Percentiles rank a stretch among this genome's conserved stretches.
Evolutionary conservation across 192 early-diverging fungal genomes (phyloP).

Genomic region (Umbelopsis sp.): DNA sequence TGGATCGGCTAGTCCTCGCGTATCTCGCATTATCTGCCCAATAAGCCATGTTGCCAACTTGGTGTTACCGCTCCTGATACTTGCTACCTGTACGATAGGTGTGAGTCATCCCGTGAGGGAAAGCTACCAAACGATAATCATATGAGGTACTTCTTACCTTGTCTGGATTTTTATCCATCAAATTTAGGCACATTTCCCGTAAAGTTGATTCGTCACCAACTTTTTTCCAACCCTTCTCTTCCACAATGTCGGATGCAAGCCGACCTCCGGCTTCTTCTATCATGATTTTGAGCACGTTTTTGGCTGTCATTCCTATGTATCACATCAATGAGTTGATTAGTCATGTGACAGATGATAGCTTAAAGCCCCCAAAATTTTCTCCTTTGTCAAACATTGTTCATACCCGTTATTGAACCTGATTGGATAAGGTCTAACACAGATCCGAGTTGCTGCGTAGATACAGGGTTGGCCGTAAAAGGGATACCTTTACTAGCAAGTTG

Average conservation of each 20-base stretch:
- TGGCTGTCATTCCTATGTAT: conserved; percentile 55
- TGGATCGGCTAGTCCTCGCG: conserved; percentile 80
- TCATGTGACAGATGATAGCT: conserved; percentile 12
- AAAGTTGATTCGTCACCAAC: conserved; percentile 48
- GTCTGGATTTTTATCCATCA: conserved; percentile 44
- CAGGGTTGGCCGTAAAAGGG: conserved; percentile 46
- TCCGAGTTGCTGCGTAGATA: conserved; percentile 58
- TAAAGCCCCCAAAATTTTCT: not conserved
- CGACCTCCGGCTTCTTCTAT: conserved; percentile 59
- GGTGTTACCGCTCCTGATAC: conserved; percentile 63
- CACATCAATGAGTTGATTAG: conserved; percentile 11
- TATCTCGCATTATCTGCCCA: conserved; percentile 79
- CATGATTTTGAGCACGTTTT: conserved; percentile 69
- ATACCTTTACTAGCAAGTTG: conserved; percentile 47
- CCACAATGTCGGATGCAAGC: conserved; percentile 55
- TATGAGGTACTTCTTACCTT: conserved; percentile 35
- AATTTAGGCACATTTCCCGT: conserved; percentile 42
- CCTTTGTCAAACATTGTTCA: not conserved
- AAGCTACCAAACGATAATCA: not conserved
- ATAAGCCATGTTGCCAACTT: conserved; percentile 80
- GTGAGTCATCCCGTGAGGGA: not conserved
- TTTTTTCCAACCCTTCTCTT: conserved; percentile 62
- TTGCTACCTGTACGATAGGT: conserved; percentile 48
- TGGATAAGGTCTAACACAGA: conserved; percentile 65
- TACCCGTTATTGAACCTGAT: conserved; percentile 57